Base-by-base conservation (phyloP, 805 yeast species). In the Kazachstania bromeliacearum region DNA sequence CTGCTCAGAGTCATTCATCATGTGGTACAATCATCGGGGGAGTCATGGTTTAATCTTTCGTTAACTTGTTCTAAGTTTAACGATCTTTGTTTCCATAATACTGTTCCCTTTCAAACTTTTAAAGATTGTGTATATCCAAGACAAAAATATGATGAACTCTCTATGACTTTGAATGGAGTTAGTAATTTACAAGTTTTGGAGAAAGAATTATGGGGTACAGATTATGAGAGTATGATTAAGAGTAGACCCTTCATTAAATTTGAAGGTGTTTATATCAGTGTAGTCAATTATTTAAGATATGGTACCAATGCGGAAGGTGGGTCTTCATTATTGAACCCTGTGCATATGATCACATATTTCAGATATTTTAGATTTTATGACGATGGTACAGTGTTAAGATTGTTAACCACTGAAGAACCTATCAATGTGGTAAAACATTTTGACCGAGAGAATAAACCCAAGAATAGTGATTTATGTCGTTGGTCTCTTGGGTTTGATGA, bases 281-380 rank as follows among this genome's bases (percentile, higher is more conserved):
- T 79, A 14, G 83, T 88, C 35, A 82, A 82, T 42, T 88, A 87
- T 58, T 73, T 81, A 46, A 71, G 94, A 37, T 85, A 83, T 50
- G 96, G 96, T 25, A 79, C 83, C 2, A 69, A 77, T 35, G 70
- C 75, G 7, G 83, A 75, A 44, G 72, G 77, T 31, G 73, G 83
- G 1, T 65, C 67, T 21, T 69, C 82, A 5, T 76, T 92, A 80
- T 59, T 69, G 30, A 75, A 75, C 41, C 96, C 96, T 2, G 73
- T 83, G 15, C 75, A 84, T 46, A 75, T 85, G 54, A 82, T 89
- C 28, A 84, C 96, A 0, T 89, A 89, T 53, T 89, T 85, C 54
- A 64, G 98, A 43, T 92, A 87, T 56, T 59, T 79, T 24, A 66
- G 96, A 43, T 87, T 89, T 51, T 82, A 70, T 53, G 78, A 79